Percentiles rank a stretch among this genome's conserved stretches.
Conservation (phyloP, 1,284 basidiomycete species). For the Apiotrichum gamsii region DNA sequence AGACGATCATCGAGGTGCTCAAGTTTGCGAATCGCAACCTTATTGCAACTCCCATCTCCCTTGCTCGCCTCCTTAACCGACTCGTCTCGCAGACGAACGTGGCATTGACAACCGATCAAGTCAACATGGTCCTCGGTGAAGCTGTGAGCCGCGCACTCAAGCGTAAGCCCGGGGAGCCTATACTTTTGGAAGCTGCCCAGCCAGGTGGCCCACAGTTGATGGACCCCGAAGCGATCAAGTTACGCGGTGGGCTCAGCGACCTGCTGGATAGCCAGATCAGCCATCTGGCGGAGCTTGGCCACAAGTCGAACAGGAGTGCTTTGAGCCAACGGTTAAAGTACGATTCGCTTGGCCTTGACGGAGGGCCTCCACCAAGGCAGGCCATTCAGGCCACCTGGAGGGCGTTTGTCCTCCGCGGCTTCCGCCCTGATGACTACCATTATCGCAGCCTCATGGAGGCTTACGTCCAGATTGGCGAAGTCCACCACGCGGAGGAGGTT, state of each 20-base stretch:
- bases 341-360: constrained; percentile 24
- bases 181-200: too few species aligned
- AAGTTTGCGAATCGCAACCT: constrained; percentile 20
- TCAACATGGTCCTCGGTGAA: constrained; percentile 17
- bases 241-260: constrained; percentile 3
- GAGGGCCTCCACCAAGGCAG: constrained; percentile 7
- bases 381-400: constrained; percentile 27
- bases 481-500: constrained; percentile 31
- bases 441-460: constrained; percentile 33
- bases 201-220: too few species aligned
- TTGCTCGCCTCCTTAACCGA: constrained; percentile 22
- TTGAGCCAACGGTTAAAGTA: constrained; percentile 29
- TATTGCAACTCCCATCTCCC: constrained; percentile 13
- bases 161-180: too few species aligned
- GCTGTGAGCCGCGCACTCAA: constrained; percentile 13
- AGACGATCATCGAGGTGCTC: constrained; percentile 26
- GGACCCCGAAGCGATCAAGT: background rate
- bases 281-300: background rate
- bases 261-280: constrained; percentile 1
- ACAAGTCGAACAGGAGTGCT: background rate
- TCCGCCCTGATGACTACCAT: constrained; percentile 27
- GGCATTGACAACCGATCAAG: constrained; percentile 21
- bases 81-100: constrained; percentile 17
- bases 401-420: constrained; percentile 31
- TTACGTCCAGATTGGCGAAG: constrained; percentile 31